Conservation (phyloP, 148 eudicot species). For the Spergularia marina region DNA sequence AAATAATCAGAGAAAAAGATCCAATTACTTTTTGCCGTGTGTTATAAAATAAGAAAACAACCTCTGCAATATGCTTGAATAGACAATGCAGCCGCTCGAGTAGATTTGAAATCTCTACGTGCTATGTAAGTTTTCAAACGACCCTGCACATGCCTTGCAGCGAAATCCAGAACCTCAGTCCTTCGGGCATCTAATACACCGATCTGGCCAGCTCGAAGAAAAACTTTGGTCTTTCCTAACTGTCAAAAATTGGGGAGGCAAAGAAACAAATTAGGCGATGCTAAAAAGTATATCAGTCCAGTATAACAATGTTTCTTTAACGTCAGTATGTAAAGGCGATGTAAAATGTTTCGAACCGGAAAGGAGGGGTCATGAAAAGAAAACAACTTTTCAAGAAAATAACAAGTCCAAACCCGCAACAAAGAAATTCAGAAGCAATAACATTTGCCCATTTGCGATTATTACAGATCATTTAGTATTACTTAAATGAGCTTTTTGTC, state of each 20-base stretch:
- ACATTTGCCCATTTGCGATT: too few relatives aligned
- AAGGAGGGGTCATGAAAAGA: background rate
- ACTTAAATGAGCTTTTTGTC: too few relatives aligned
- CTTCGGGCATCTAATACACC: conserved; percentile 83
- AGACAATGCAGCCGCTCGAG: conserved; percentile 58
- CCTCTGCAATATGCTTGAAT: conserved; percentile 96
- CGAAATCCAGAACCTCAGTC: conserved; percentile 79
- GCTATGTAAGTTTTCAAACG: conserved; percentile 70
- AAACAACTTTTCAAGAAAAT: background rate
- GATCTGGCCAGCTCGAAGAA: conserved; percentile 96
- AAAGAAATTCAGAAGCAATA: too few relatives aligned
- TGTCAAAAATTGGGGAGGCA: conserved; percentile 26
- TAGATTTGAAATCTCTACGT: conserved; percentile 56
- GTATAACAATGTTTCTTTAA: background rate
- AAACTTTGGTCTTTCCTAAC: conserved; percentile 95
- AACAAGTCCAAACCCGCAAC: background rate
- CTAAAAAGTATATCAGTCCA: background rate
- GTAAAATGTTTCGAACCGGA: background rate
- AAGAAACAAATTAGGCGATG: background rate
- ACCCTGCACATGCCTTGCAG: conserved; percentile 79
- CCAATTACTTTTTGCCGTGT: background rate
- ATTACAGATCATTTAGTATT: too few relatives aligned
- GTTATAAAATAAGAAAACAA: conserved; percentile 20
- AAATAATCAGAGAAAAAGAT: background rate
- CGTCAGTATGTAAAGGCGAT: background rate